Percentiles rank a stretch among this genome's conserved stretches.
Conservation (phyloP, 225 moss, liverwort and hornwort genomes). For the Pleurozium schreberi region DNA sequence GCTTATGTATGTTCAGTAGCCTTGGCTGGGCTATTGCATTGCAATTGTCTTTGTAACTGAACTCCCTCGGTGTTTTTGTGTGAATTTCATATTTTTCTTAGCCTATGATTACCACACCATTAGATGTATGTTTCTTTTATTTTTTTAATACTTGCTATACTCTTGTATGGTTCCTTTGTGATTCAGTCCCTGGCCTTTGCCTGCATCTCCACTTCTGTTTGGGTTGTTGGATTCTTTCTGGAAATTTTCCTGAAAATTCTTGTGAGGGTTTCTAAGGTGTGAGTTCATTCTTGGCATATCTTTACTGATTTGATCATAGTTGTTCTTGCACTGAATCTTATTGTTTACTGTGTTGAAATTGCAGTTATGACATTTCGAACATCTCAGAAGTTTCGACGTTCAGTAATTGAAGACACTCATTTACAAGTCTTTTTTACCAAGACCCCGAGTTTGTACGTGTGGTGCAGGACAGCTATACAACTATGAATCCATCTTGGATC, state of each 20-base stretch:
- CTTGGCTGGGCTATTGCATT: background rate
- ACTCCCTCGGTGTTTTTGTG: background rate
- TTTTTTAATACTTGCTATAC: background rate
- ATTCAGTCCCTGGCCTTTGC: background rate
- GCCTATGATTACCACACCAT: background rate
- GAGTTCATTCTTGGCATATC: background rate
- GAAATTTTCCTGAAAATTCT: background rate
- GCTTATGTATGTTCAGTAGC: background rate
- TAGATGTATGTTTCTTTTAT: background rate
- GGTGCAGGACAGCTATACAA: background rate
- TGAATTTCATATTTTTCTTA: background rate
- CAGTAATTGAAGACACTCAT: background rate
- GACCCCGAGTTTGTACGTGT: background rate
- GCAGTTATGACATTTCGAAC: background rate
- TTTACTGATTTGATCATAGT: background rate
- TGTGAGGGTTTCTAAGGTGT: background rate
- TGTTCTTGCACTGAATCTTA: background rate
- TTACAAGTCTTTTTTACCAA: background rate
- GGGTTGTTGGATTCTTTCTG: background rate
- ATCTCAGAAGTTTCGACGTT: background rate
- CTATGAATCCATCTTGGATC: conserved; percentile 8
- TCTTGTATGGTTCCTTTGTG: background rate
- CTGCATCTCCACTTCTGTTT: background rate
- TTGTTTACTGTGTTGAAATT: background rate
- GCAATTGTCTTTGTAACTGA: background rate